Percentiles rank a stretch among this genome's conserved stretches.
These are phyloP conservation scores for Exsudoporus frostii DNA, from an alignment of 768 basidiomycete genomes.

Conservation along the genomic window DNA sequence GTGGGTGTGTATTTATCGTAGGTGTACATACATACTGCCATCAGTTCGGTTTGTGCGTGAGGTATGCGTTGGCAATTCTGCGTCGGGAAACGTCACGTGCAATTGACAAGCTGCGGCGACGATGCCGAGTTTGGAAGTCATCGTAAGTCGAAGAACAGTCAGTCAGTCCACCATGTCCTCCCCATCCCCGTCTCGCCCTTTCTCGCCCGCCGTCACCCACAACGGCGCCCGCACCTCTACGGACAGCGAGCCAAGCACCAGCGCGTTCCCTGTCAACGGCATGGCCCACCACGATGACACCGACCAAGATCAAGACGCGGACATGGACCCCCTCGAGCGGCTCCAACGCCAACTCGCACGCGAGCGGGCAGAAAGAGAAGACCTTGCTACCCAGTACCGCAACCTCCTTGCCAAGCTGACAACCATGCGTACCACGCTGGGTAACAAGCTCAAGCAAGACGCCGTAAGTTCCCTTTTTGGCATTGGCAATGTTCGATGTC, in stretches of 20 bases:
- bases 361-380: constrained; percentile 83
- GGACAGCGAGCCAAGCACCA: constrained; percentile 40
- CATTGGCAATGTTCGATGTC: background rate
- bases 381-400: constrained; percentile 80
- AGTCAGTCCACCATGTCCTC: constrained; percentile 15
- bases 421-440: constrained; percentile 88
- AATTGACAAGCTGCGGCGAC: too few relatives aligned
- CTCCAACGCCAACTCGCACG: constrained; percentile 74
- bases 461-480: constrained; percentile 59
- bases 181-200: constrained; percentile 31
- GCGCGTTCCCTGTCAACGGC: constrained; percentile 31
- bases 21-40: too few relatives aligned
- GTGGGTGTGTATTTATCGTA: too few relatives aligned
- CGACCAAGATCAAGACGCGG: constrained; percentile 41
- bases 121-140: constrained; percentile 18
- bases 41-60: too few relatives aligned
- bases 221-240: constrained; percentile 35
- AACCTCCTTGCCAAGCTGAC: constrained; percentile 86
- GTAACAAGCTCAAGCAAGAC: constrained; percentile 93
- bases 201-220: constrained; percentile 24
- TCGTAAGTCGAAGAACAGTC: background rate
- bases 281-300: constrained; percentile 34
- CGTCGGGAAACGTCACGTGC: too few relatives aligned
- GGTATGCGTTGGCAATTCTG: too few relatives aligned
- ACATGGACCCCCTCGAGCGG: constrained; percentile 49